Evolutionary conservation across 208 protist species (phyloP).

Genomic region (Leptomonas pyrrhocoris): DNA sequence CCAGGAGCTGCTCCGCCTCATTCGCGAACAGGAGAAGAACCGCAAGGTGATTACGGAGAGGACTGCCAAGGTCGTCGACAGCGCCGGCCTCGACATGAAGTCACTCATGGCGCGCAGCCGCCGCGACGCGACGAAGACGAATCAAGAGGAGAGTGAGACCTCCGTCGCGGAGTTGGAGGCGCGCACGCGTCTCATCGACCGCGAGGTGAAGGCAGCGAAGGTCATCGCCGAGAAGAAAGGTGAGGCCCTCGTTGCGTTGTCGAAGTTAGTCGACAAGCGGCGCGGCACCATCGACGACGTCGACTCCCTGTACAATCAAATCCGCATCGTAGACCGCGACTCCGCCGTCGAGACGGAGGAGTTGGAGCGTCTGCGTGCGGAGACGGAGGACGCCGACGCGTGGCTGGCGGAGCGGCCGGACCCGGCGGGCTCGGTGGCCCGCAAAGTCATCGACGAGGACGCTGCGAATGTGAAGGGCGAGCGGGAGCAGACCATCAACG

Average conservation of each 20-base stretch:
- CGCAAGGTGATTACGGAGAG: constrained; percentile 24
- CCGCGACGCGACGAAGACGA: constrained; percentile 21
- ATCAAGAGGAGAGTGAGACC: constrained; percentile 32
- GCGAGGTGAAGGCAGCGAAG: constrained; percentile 62
- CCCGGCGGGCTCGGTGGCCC: constrained; percentile 39
- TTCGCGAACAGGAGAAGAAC: constrained; percentile 55
- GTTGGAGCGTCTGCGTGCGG: constrained; percentile 48
- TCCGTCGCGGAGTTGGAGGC: constrained; percentile 55
- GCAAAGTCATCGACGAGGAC: constrained; percentile 64
- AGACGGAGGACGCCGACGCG: constrained; percentile 54
- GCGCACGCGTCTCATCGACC: constrained; percentile 55
- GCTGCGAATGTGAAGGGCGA: constrained; percentile 54
- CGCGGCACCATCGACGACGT: constrained; percentile 65
- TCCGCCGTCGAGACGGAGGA: constrained; percentile 50
- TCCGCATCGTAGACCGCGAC: constrained; percentile 79
- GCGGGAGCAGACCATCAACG: constrained; percentile 56
- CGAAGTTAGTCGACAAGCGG: constrained; percentile 51
- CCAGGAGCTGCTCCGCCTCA: constrained; percentile 54
- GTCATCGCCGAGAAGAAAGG: constrained; percentile 71
- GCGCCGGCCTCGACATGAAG: constrained; percentile 48
- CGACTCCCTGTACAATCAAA: constrained; percentile 78
- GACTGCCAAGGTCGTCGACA: constrained; percentile 34
- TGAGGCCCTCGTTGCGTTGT: constrained; percentile 48
- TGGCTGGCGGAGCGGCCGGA: constrained; percentile 52
- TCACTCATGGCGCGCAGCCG: constrained; percentile 20